Evolutionary conservation across 2,329 filamentous ascomycete species (phyloP), one percentile per base, ranked within the genome.

Genomic region (Graphium sp.): DNA sequence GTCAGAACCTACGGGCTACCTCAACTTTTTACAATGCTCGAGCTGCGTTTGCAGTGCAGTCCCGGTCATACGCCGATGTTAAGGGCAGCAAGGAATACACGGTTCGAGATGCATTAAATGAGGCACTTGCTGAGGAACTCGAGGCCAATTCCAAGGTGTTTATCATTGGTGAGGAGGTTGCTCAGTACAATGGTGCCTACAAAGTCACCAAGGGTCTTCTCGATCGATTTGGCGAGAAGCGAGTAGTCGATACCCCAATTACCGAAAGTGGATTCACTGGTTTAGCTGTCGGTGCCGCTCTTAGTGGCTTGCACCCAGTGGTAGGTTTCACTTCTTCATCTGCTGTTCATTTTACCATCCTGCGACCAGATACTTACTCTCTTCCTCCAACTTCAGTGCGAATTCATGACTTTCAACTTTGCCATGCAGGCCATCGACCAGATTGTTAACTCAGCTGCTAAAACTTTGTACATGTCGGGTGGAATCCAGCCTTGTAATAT

Each of bases 401-500:
- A 98, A 65, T 98, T 98, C 70, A 98, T 98, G 89, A 98, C 89
- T 48, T 95, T 93, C 74, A 98, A 98, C 73, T 95, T 95, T 53
- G 87, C 89, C 56, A 98, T 98, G 89, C 89, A 98, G 65, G 83
- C 89, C 52, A 98, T 98, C 57, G 89, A 98, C 56, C 89, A 98
- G 57, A 82, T 98, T 52, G 85, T 98, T 73, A 98, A 98, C 74
- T 95, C 87, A 28, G 89, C 69, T 44, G 89, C 84, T 50, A 98
- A 98, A 71, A 98, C 89, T 33, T 87, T 98, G 50, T 98, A 98
- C 69, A 98, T 98, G 89, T 95, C 89, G 39, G 89, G 89, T 47
- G 89, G 89, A 56, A 95, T 94, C 56, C 89, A 98, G 62, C 89
- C 89, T 46, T 98, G 89, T 65, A 95, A 95, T 66, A 87, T 98